These are phyloP conservation scores for Phytopythium aichiense DNA, from an alignment of 352 stramenopile genomes.

Conservation along the genomic window DNA sequence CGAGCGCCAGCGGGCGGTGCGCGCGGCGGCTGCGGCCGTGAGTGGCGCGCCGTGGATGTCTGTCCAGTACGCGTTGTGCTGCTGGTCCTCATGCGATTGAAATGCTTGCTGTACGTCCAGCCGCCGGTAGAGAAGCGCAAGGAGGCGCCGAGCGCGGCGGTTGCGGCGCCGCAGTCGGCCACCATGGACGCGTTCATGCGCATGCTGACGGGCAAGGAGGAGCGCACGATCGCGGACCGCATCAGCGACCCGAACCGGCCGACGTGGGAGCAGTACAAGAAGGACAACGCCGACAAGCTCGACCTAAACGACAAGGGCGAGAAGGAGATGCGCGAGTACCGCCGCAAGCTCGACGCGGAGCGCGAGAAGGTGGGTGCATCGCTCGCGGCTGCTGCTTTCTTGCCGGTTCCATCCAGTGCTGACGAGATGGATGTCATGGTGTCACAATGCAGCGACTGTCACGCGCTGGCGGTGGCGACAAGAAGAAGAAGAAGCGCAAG, in stretches of 20 bases:
- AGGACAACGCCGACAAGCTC: constrained; percentile 94
- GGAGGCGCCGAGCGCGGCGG: constrained; percentile 7
- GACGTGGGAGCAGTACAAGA: constrained; percentile 97
- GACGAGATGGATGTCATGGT: neutral
- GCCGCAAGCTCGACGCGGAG: constrained; percentile 89
- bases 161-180: constrained; percentile 35
- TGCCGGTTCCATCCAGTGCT: too few relatives aligned
- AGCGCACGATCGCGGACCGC: constrained; percentile 92
- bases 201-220: constrained; percentile 90
- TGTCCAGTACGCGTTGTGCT: neutral
- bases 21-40: constrained; percentile 23
- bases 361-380: constrained; percentile 65
- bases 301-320: constrained; percentile 83
- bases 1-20: constrained; percentile 62
- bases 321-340: constrained; percentile 94
- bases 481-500: constrained; percentile 79
- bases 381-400: too few relatives aligned
- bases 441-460: constrained; percentile 41
- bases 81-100: neutral
- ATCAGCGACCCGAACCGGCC: constrained; percentile 92
- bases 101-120: constrained; percentile 5
- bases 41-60: neutral
- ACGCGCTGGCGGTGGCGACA: constrained; percentile 59
- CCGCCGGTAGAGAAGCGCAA: constrained; percentile 17
- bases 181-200: constrained; percentile 94